Evolutionary conservation across 129 eudicot species (phyloP), one percentile per base, ranked within the genome.

Genomic region (Flaveria linearis): DNA sequence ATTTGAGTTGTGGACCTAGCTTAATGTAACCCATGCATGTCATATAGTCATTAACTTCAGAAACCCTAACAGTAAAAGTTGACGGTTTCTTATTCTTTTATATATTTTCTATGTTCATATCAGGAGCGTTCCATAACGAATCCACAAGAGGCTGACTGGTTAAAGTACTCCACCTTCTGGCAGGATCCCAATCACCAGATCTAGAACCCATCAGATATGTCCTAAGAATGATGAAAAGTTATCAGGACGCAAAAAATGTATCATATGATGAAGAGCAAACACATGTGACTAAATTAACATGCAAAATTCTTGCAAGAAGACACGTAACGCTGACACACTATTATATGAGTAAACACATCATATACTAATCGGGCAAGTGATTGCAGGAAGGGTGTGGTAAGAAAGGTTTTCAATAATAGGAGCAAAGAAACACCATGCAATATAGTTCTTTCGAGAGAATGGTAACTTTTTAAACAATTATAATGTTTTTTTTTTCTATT

Each of bases 161-260:
- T 94, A 84, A 94, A 94, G 87, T 91, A 87, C 93, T 91, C 99
- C 55, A 69, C 80, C 77, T 94, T 84, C 85, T 94, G 99, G 99
- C 97, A 87, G 61, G 97, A 94, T 79, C 94, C 93, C 70, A 93
- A 91, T 87, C 98, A 91, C 86, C 97, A 91, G 81, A 90, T 92
- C 78, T 87, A 92, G 84, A 76, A 64, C 26, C 51, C 13, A 16
- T 30, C 60, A 56, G 47, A 73, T 30, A 36, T 5, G 7, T 36
- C 7, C 7, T 36, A 36, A 36, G 41, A 36, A 5, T 36, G 7
- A 5, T 5, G 41, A 36, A 36, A 36, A 5, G 41, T 36, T 36
- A 36, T 36, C 41, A 5, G 41, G 52, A 76, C 57, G n/a, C 23
- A 17, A 78, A 23, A 49, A 15, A 60, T 70, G 62, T 60, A 30